phyloP scores from a whole-genome alignment of 306 rosid genomes.

The Prunus mira region DNA sequence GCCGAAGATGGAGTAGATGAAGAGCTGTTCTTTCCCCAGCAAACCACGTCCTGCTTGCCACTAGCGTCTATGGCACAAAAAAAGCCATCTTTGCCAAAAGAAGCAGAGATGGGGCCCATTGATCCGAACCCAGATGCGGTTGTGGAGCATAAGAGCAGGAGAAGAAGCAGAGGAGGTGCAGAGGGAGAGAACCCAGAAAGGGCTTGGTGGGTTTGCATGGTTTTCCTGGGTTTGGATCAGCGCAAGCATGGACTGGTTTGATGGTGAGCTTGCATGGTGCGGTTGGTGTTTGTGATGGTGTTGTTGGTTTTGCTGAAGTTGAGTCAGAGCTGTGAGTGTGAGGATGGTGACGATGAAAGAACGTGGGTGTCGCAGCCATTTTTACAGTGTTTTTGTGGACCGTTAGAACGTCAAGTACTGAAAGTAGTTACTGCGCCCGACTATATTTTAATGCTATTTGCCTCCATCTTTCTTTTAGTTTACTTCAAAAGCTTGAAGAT shows the following conservation, averaged over 20 bases:
- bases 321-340: conserved; percentile 21
- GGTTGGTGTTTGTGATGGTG: conserved; percentile 15
- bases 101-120: conserved; percentile 87
- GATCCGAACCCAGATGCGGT: conserved; percentile 58
- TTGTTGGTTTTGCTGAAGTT: conserved; percentile 22
- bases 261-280: conserved; percentile 54
- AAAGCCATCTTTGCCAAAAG: conserved; percentile 56
- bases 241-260: conserved; percentile 26
- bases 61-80: conserved; percentile 92
- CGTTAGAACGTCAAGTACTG: conserved; percentile 34
- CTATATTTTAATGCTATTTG: conserved; percentile 7
- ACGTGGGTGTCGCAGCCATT: conserved; percentile 67
- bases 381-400: conserved; percentile 40
- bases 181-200: conserved; percentile 21
- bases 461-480: not conserved
- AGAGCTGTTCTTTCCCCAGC: conserved; percentile 73
- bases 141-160: conserved; percentile 23
- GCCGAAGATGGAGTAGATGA: conserved; percentile 30
- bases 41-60: conserved; percentile 73
- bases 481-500: not conserved
- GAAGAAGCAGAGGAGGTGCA: conserved; percentile 18
- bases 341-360: conserved; percentile 52
- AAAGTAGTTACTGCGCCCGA: conserved; percentile 25
- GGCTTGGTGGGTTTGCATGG: conserved; percentile 52
- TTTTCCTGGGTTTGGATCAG: conserved; percentile 25